Evolutionary conservation across 352 stramenopile species (phyloP).

Genomic region (Thalassiosira oceanica): DNA sequence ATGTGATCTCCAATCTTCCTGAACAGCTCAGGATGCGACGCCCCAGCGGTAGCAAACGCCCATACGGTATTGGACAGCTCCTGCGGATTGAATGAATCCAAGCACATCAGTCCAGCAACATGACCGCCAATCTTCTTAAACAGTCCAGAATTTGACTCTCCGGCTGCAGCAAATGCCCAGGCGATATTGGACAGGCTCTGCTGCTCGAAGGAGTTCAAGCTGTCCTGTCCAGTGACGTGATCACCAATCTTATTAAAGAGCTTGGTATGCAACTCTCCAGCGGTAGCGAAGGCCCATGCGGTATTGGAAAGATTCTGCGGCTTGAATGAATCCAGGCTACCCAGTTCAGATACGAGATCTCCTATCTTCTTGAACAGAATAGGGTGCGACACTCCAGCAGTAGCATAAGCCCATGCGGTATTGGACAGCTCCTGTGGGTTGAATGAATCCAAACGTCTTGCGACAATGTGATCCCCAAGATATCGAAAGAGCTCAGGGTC

Average conservation of each 20-base stretch:
- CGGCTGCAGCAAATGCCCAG: constrained; percentile 6
- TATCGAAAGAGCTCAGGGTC: neutral
- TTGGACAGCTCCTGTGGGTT: constrained; percentile 1
- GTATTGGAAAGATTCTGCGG: constrained; percentile 7
- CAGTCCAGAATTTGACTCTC: neutral
- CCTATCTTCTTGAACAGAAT: constrained; percentile 1
- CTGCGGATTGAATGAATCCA: constrained; percentile 5
- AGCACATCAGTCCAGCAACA: neutral
- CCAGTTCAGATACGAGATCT: constrained; percentile 1
- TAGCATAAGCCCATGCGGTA: constrained; percentile 2
- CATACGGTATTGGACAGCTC: constrained; percentile 12
- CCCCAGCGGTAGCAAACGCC: neutral
- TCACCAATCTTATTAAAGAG: too few species aligned
- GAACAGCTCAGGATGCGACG: constrained; percentile 6
- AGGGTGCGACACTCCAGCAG: neutral
- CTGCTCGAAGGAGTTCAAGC: neutral
- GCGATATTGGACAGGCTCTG: constrained; percentile 12
- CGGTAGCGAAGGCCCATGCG: constrained; percentile 4
- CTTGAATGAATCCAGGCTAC: neutral
- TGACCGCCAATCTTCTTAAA: constrained; percentile 3
- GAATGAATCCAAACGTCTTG: constrained; percentile 4
- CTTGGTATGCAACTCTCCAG: constrained; percentile 7
- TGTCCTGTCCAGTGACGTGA: too few species aligned
- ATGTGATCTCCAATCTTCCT: neutral
- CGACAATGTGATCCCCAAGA: constrained; percentile 1